A percentile compares a stretch with the other conserved stretches of the same genome.
phyloP scores from a whole-genome alignment of 805 yeast species.

The Metschnikowia lochheadii region DNA sequence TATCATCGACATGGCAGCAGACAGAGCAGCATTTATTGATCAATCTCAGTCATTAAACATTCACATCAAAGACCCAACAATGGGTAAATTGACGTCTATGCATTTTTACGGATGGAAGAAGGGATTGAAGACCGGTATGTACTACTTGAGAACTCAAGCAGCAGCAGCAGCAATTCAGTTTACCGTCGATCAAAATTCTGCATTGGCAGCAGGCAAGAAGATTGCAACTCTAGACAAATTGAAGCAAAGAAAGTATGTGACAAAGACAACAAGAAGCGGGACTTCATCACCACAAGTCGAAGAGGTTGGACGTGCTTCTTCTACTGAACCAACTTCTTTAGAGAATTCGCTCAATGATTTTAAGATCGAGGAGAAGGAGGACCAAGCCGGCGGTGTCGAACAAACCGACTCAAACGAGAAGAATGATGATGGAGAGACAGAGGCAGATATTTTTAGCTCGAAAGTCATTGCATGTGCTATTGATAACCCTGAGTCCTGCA shows the following conservation, averaged over 20 bases:
- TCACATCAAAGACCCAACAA: conserved; percentile 83
- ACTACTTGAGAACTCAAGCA: conserved; percentile 94
- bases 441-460: conserved; percentile 83
- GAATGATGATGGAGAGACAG: conserved; percentile 31
- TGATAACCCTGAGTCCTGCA: conserved; percentile 94
- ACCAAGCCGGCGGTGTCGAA: conserved; percentile 3
- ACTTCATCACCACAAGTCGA: conserved; percentile 19
- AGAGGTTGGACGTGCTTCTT: conserved; percentile 20
- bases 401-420: not conserved
- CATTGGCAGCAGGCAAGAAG: conserved; percentile 35
- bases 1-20: conserved; percentile 62
- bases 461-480: conserved; percentile 96
- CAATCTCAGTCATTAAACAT: conserved; percentile 94
- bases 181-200: conserved; percentile 44
- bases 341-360: conserved; percentile 47
- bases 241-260: conserved; percentile 35
- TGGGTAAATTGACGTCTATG: conserved; percentile 96
- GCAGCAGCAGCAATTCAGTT: conserved; percentile 96
- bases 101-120: conserved; percentile 99
- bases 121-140: conserved; percentile 98
- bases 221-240: conserved; percentile 37
- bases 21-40: conserved; percentile 73
- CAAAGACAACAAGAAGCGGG: conserved; percentile 21
- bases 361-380: conserved; percentile 27
- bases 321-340: conserved; percentile 40